Base-by-base conservation (phyloP, 345 rosid species). In the Acer yangbiense region DNA sequence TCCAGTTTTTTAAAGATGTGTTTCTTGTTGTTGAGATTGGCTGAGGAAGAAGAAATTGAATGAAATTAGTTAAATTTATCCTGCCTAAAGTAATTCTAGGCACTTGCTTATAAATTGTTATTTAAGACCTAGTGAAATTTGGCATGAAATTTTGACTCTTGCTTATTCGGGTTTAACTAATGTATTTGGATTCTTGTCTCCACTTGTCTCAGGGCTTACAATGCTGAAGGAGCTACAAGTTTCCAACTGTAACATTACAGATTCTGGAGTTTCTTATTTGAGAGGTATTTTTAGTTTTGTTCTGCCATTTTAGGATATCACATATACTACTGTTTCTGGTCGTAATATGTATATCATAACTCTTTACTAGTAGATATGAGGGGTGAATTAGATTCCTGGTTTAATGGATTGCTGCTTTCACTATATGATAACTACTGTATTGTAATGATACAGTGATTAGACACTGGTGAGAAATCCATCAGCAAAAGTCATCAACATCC, bases 171-270 rank as follows among this genome's bases (percentile, higher is more conserved):
- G 6, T 73, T 41, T 46, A 60, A 21, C 55, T 18, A 29, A 39
- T 44, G 9, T 57, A 62, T 63, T 29, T 27, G 39, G 23, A 4
- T 10, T 71, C 39, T 13, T 25, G 44, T 74, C 21, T 63, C 41
- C 7, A 32, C 46, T 48, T 71, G 3, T 85, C 74, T 74, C 81
- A 89, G 94, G 89, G 48, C 77, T 87, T 72, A 81, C 65, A 48
- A 87, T 77, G 75, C 74, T 90, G 85, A 85, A 85, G 79, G 86
- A 78, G 23, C 77, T 90, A 46, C 88, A 90, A 75, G 66, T 90
- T 70, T 86, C 90, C 25, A 85, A 82, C 81, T 82, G 88, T 71
- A 83, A 82, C 74, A 82, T 88, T 70, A 86, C 90, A 64, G 94
- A 90, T 85, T 41, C 75, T 70, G 94, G 90, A 41, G 74, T 88